These are phyloP conservation scores for Pythium oligandrum DNA, from an alignment of 352 stramenopile genomes.

Conservation along the genomic window DNA sequence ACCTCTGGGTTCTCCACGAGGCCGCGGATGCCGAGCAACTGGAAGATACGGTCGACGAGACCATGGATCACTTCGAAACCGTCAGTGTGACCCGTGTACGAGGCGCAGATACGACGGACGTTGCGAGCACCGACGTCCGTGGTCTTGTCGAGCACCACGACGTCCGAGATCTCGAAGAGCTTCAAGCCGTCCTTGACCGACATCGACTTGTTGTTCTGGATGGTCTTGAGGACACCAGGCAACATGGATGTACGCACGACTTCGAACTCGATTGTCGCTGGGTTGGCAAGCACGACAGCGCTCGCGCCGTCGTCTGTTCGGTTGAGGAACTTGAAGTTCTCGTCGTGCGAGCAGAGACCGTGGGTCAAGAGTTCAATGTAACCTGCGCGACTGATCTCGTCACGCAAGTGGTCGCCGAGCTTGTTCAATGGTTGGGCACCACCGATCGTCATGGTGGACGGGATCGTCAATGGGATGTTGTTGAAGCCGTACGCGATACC, in stretches of 20 bases:
- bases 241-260: slow-evolving; percentile 98
- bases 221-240: slow-evolving; percentile 97
- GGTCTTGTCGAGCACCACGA: slow-evolving; percentile 93
- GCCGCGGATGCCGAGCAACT: slow-evolving; percentile 91
- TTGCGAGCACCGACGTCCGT: slow-evolving; percentile 96
- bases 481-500: slow-evolving; percentile 99
- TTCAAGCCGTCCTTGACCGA: slow-evolving; percentile 97
- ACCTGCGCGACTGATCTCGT: slow-evolving; percentile 97
- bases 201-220: slow-evolving; percentile 98
- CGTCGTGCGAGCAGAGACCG: slow-evolving; percentile 94
- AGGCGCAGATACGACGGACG: slow-evolving; percentile 91
- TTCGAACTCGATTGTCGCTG: slow-evolving; percentile 99
- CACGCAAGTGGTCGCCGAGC: slow-evolving; percentile 95
- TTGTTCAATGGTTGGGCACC: slow-evolving; percentile 97
- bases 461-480: slow-evolving; percentile 97
- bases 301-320: slow-evolving; percentile 70
- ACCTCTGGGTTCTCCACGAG: slow-evolving; percentile 59
- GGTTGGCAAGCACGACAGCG: slow-evolving; percentile 97
- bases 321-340: slow-evolving; percentile 97
- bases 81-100: slow-evolving; percentile 96
- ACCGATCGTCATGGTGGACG: slow-evolving; percentile 94
- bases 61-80: slow-evolving; percentile 99
- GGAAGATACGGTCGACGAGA: slow-evolving; percentile 98
- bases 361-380: slow-evolving; percentile 99
- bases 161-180: slow-evolving; percentile 99